Evolutionary conservation across 192 early-diverging fungal species (phyloP), one percentile per base, ranked within the genome.

Genomic region (Umbelopsis isabellina): DNA sequence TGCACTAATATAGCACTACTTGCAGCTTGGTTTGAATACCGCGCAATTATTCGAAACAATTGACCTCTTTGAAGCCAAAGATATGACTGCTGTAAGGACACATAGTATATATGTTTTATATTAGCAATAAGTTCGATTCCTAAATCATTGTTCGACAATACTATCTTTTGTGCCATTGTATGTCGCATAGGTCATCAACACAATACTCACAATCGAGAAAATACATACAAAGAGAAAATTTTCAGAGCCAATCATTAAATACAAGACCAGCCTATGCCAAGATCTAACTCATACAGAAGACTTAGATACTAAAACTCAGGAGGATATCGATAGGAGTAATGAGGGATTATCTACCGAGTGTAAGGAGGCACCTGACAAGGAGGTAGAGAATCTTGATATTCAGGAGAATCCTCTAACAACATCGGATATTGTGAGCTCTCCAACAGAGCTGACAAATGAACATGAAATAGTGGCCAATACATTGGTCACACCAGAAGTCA

Each of bases 61-160:
- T 6, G 93, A 94, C 73, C 72, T 94, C 37, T 93, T 88, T 70
- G 92, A 94, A 52, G 93, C 85, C 50, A 93, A 91, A 76, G 89
- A 93, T 76, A 91, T 94, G 86, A 71, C 73, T 11, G 80, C 78
- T 37, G 87, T 89, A 82, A 49, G 76, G 47, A 48, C 49, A 37
- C 23, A 22, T 67, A 11, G 18, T 20, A 46, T 66, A n/a, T 12
- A 46, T 46, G 18, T 41, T 41, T 30, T 55, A 30, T 44, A 22
- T 30, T 49, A 18, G 27, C 15, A 20, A 47, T 23, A 22, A 46
- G 13, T 58, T 15, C 6, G 13, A 2, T 18, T 52, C 35, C 6
- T 30, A 30, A 44, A 48, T 41, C 20, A 10, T 79, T 49, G 27
- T 47, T 58, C 16, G 27, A 3, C 70, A 49, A 53, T n/a, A n/a